A percentile compares a stretch with the other conserved stretches of the same genome.
Evolutionary conservation across 140 eudicot species (phyloP).

Genomic region (Stevia rebaudiana): DNA sequence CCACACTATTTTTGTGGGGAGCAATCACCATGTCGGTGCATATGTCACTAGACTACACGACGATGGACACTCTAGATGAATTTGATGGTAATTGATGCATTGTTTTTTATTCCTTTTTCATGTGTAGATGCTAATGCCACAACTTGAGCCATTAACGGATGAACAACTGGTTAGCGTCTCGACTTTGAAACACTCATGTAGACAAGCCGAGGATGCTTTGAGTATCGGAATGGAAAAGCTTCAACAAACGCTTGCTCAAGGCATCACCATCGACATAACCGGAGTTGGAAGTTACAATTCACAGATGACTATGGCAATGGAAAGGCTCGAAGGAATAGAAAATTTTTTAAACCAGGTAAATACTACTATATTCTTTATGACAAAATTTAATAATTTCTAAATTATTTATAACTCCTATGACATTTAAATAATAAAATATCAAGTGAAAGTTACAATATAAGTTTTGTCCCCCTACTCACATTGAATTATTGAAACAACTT

Average conservation of each 20-base stretch:
- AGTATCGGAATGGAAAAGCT: constrained; percentile 61
- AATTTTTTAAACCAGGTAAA: constrained; percentile 60
- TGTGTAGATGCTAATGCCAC: constrained; percentile 53
- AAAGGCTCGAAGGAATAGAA: constrained; percentile 55
- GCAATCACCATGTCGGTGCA: too few species aligned
- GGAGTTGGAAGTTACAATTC: constrained; percentile 34
- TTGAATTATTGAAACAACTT: neutral
- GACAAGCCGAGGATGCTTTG: constrained; percentile 70
- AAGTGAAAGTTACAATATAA: neutral
- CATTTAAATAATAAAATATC: too few species aligned
- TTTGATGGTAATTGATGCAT: neutral
- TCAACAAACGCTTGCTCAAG: constrained; percentile 56
- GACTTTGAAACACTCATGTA: constrained; percentile 48
- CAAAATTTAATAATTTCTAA: too few species aligned
- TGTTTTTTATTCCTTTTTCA: neutral
- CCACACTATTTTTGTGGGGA: too few species aligned
- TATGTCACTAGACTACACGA: too few species aligned
- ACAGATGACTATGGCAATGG: constrained; percentile 48
- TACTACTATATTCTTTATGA: neutral
- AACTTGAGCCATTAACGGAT: constrained; percentile 44
- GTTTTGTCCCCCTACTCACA: neutral
- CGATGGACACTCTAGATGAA: neutral
- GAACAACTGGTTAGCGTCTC: constrained; percentile 37
- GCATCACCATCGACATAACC: constrained; percentile 35
- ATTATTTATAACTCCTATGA: too few species aligned